Evolutionary conservation across 768 basidiomycete species (phyloP), one percentile per base, ranked within the genome.

Genomic region (Hericium alpestre): DNA sequence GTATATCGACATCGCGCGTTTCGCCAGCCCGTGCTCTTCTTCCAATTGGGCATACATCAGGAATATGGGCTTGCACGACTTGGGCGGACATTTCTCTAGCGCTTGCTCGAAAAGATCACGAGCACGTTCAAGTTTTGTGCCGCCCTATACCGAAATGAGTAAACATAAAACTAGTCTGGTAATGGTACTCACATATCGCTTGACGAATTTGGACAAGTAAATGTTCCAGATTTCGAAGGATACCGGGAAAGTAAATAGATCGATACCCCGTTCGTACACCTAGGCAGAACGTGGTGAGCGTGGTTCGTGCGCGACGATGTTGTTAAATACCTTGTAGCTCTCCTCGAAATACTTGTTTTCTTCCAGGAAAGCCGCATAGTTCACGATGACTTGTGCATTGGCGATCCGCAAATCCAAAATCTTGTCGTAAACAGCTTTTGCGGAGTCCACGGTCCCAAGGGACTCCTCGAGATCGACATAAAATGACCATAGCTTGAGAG

Each of bases 171-270:
- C 38, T 9, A 15, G 39, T 41, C 43, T 41, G 39, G 38, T 23
- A 55, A 58, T 51, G 37, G 0, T 6, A 78, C 88, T 67, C 64
- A 94, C 92, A 72, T 94, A 97, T 72, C 96, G 89, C 71, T 92
- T 93, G 58, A 94, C 81, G 69, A 99, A 99, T 71, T 98, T 98
- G 47, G 91, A 86, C 18, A 99, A 73, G 70, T 98, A 99, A 54
- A 96, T 96, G 69, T 99, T 98, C 95, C 96, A 98, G 61, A 99
- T 85, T 72, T 99, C 96, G 70, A 97, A 98, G 3, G 93, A 94
- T 59, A 98, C 84, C 0, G 96, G 96, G 78, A 91, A 98, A 9
- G 94, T 95, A 76, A 98, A 98, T 32, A 98, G 74, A 61, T 98
- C 95, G 10, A 95, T 92, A 50, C 96, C 96, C 23, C 94, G 85